phyloP scores from a whole-genome alignment of 2,329 filamentous ascomycete genomes.

The Aspergillus awamori region DNA sequence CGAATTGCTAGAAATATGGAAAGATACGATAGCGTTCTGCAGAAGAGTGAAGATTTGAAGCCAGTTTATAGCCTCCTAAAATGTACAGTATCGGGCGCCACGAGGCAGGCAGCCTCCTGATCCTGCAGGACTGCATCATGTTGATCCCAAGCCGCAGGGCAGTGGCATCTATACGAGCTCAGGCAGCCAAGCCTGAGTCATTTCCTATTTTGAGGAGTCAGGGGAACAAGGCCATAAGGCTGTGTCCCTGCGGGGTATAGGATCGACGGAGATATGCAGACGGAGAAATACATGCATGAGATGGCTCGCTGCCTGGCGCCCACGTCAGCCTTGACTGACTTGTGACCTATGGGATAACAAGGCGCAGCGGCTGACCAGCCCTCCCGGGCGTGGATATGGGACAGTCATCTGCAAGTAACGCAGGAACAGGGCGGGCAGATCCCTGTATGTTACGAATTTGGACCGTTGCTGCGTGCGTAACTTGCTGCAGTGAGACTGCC shows the following conservation, averaged over 20 bases:
- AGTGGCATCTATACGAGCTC: constrained; percentile 14
- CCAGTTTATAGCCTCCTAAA: neutral
- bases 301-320: constrained; percentile 18
- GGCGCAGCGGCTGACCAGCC: constrained; percentile 8
- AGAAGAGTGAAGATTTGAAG: neutral
- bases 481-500: neutral
- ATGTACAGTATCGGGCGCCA: neutral
- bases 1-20: neutral
- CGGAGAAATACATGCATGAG: constrained; percentile 3
- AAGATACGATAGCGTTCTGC: neutral
- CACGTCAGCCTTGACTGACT: constrained; percentile 20
- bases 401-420: neutral
- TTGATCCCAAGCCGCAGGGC: constrained; percentile 21
- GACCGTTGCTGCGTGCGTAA: neutral
- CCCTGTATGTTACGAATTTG: neutral
- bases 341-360: constrained; percentile 23
- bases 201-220: constrained; percentile 19
- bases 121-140: constrained; percentile 9
- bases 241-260: constrained; percentile 1
- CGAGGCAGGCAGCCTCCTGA: constrained; percentile 17
- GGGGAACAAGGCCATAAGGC: constrained; percentile 17
- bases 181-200: constrained; percentile 22
- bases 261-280: constrained; percentile 6
- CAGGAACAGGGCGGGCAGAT: neutral
- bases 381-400: neutral